Evolutionary conservation across 345 rosid species (phyloP).

Genomic region (Salix udensis): DNA sequence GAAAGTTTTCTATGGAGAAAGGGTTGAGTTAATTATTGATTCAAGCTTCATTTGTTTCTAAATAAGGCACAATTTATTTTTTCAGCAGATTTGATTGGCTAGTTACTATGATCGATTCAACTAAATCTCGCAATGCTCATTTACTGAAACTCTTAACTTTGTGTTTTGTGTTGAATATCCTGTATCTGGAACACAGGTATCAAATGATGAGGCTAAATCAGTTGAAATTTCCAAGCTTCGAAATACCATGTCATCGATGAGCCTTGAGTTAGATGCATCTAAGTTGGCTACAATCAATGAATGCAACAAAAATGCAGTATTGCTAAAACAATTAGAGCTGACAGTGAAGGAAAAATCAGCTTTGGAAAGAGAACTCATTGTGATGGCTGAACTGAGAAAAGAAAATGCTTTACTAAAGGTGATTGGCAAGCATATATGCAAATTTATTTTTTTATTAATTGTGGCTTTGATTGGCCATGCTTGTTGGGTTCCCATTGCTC

Average conservation of each 20-base stretch:
- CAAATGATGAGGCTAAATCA: conserved; percentile 72
- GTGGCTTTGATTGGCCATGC: neutral
- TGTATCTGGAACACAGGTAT: conserved; percentile 50
- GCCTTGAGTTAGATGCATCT: conserved; percentile 89
- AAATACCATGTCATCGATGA: conserved; percentile 62
- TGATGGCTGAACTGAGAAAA: conserved; percentile 59
- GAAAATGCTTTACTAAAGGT: conserved; percentile 77
- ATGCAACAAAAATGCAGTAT: conserved; percentile 80
- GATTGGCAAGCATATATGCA: conserved; percentile 1
- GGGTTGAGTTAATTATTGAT: neutral
- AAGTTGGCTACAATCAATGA: conserved; percentile 80
- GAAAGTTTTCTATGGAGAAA: neutral
- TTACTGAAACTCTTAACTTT: neutral
- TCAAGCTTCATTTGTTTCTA: no score
- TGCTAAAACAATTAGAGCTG: conserved; percentile 75
- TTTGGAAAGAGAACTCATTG: conserved; percentile 61
- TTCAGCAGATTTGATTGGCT: neutral
- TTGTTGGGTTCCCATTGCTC: neutral
- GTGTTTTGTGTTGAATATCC: neutral
- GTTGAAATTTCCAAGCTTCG: conserved; percentile 73
- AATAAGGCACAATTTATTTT: no score
- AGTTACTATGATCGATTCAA: neutral
- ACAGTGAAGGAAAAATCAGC: conserved; percentile 70
- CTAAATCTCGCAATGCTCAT: no score
- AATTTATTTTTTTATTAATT: neutral